These are phyloP conservation scores for Piloderma croceum DNA, from an alignment of 768 basidiomycete species.

Conservation along the genomic window DNA sequence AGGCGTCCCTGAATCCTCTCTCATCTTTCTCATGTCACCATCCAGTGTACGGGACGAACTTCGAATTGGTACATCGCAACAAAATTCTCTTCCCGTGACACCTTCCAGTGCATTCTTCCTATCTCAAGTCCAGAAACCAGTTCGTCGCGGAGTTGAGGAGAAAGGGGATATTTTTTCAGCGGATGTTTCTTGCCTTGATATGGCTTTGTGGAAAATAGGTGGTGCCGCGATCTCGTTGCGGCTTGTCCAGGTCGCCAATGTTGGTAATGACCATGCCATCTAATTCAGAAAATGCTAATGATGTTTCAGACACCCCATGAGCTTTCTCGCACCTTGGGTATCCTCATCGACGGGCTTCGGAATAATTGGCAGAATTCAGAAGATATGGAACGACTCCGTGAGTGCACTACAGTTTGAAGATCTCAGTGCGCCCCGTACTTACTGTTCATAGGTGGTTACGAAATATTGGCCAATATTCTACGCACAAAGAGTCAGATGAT, in stretches of 20 bases:
- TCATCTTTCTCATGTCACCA: slow-evolving; percentile 38
- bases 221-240: slow-evolving; percentile 70
- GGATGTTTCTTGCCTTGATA: slow-evolving; percentile 62
- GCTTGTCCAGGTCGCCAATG: slow-evolving; percentile 72
- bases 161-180: slow-evolving; percentile 56
- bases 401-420: slow-evolving; percentile 22
- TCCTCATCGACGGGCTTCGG: slow-evolving; percentile 71
- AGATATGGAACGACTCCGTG: slow-evolving; percentile 87
- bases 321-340: slow-evolving; percentile 62
- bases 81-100: slow-evolving; percentile 9
- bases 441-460: slow-evolving; percentile 69
- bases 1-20: slow-evolving; percentile 31
- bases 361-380: slow-evolving; percentile 92
- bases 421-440: slow-evolving; percentile 4
- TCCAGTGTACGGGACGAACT: slow-evolving; percentile 10
- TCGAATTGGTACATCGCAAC: slow-evolving; percentile 2
- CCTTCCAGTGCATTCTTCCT: slow-evolving; percentile 10
- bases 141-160: slow-evolving; percentile 17
- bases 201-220: slow-evolving; percentile 76
- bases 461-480: slow-evolving; percentile 72
- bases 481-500: slow-evolving; percentile 67
- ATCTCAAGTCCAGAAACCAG: slow-evolving; percentile 10
- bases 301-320: slow-evolving; percentile 63
- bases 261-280: slow-evolving; percentile 28
- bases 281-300: background rate